Base-by-base conservation (phyloP, 2,329 filamentous ascomycete genomes). In the Cordyceps javanica region DNA sequence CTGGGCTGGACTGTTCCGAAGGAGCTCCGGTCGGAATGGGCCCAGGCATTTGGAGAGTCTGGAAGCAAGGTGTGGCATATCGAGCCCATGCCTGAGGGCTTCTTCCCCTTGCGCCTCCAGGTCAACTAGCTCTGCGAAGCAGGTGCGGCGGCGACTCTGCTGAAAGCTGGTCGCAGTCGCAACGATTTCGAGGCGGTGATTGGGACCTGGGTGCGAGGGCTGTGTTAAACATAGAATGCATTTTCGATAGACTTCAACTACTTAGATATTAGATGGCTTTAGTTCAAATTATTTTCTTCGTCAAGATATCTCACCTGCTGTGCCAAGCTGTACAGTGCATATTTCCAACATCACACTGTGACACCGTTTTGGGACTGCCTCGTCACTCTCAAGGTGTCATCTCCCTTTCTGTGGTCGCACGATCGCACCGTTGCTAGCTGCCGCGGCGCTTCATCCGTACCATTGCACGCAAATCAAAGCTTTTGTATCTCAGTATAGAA, bases 61-160 rank as follows among this genome's bases (percentile, higher is more conserved):
- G 72, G 70, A 2, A 68, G 69, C 64, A 76, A 73, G 61, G 72
- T 78, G 60, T 85, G 81, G 80, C 81, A 84, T 65, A 69, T 84
- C 32, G 79, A 83, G 65, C 81, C 81, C n/a, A 84, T 84, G 81
- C 81, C 81, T 0, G 73, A 77, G 30, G 78, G 78, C 46, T 82
- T 77, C 63, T 84, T 83, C 62, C 80, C 81, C 5, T 74, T 85
- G 57, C 75, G 81, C 58, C 75, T 74, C 61, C 76, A 81, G 58
- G 77, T 80, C 36, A 84, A 85, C 70, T 85, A 68, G 72, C 41
- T 16, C 2, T 34, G 6, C 14, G 1, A 8, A 10, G 32, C 5
- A 32, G 16, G 10, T 21, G 36, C 36, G 9, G 10, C 3, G 25
- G 23, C n/a, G 13, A n/a, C n/a, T 39, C 16, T 23, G 23, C 28